A percentile compares a stretch with the other conserved stretches of the same genome.
These are phyloP conservation scores for Carex sylvatica DNA, from an alignment of 202 grass and related monocot species.

Conservation along the genomic window DNA sequence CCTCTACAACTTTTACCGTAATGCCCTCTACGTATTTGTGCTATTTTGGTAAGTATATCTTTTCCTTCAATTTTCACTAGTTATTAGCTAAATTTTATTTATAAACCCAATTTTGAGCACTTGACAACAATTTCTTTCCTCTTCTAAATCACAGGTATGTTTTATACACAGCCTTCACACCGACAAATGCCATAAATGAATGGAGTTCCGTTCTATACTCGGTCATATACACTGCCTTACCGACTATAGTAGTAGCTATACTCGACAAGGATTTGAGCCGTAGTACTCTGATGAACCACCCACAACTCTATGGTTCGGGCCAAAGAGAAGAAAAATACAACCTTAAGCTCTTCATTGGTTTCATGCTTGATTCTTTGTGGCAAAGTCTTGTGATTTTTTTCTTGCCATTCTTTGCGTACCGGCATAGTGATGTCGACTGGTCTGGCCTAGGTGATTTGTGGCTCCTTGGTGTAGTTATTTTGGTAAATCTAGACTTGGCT, in stretches of 20 bases:
- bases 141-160: slow-evolving; percentile 62
- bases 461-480: slow-evolving; percentile 76
- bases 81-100: not conserved
- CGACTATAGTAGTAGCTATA: slow-evolving; percentile 81
- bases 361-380: slow-evolving; percentile 85
- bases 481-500: slow-evolving; percentile 90
- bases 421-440: slow-evolving; percentile 61
- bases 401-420: slow-evolving; percentile 85
- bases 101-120: slow-evolving; percentile 19
- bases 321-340: slow-evolving; percentile 91
- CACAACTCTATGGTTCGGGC: slow-evolving; percentile 78
- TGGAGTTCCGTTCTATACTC: slow-evolving; percentile 94
- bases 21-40: slow-evolving; percentile 87
- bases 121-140: slow-evolving; percentile 20
- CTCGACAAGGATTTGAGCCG: slow-evolving; percentile 88
- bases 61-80: not conserved
- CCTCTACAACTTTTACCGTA: slow-evolving; percentile 97
- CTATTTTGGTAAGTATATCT: slow-evolving; percentile 80
- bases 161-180: slow-evolving; percentile 78
- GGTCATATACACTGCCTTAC: slow-evolving; percentile 79
- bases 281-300: slow-evolving; percentile 77
- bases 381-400: slow-evolving; percentile 79
- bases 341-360: slow-evolving; percentile 69
- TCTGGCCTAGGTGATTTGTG: slow-evolving; percentile 80
- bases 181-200: slow-evolving; percentile 91